A percentile compares a stretch with the other conserved stretches of the same genome.
Conservation (phyloP, 129 eudicot genomes). For the Apium graveolens region DNA sequence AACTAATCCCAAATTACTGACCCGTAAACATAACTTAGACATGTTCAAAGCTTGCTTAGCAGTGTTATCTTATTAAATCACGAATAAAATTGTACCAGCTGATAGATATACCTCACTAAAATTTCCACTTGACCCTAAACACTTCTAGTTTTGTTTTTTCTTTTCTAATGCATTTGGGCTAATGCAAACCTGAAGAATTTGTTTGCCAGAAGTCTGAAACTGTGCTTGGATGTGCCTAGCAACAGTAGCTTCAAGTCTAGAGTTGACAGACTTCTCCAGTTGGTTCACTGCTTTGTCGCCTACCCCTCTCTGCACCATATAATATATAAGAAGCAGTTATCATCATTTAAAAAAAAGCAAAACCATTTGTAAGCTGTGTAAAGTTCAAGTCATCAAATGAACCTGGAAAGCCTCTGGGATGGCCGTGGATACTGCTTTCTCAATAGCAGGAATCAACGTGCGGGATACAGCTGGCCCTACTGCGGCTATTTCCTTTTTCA, state of each 20-base stretch:
- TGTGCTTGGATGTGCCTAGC: conserved; percentile 91
- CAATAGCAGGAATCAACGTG: conserved; percentile 52
- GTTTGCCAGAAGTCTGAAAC: conserved; percentile 95
- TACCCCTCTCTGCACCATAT: conserved; percentile 68
- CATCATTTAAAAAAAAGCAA: neutral
- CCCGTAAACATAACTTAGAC: neutral
- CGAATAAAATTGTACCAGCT: neutral
- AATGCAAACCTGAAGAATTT: conserved; percentile 77
- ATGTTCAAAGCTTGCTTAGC: neutral
- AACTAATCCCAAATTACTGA: neutral
- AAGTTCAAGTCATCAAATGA: conserved; percentile 9
- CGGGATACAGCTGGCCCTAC: conserved; percentile 70
- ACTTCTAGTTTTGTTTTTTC: neutral
- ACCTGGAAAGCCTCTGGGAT: conserved; percentile 92
- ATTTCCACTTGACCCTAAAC: neutral
- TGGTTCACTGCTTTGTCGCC: conserved; percentile 88
- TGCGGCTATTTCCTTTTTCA: conserved; percentile 74
- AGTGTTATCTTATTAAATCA: neutral
- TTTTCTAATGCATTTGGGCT: neutral
- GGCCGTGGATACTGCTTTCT: conserved; percentile 63
- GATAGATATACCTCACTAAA: neutral
- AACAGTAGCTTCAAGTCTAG: conserved; percentile 81
- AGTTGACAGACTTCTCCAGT: conserved; percentile 75
- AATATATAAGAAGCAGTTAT: conserved; percentile 10
- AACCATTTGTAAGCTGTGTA: neutral